These are phyloP conservation scores for Telopea speciosissima DNA, from an alignment of 177 flowering plant genomes.

Conservation along the genomic window DNA sequence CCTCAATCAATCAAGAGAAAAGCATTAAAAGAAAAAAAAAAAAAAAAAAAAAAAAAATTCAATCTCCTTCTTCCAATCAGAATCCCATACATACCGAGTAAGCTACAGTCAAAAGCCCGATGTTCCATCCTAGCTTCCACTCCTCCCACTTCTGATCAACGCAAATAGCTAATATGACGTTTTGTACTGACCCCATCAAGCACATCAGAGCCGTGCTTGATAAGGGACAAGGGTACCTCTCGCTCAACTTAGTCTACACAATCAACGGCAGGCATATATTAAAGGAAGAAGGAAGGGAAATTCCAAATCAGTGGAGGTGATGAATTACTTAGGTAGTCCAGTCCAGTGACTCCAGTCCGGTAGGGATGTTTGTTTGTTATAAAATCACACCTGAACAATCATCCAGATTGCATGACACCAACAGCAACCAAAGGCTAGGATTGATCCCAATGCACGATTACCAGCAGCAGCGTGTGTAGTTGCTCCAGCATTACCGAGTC, in stretches of 20 bases:
- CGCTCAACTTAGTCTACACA: slow-evolving; percentile 39
- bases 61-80: too few species aligned
- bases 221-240: slow-evolving; percentile 37
- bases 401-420: slow-evolving; percentile 35
- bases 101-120: slow-evolving; percentile 45
- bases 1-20: too few species aligned
- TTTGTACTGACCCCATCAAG: slow-evolving; percentile 31
- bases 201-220: slow-evolving; percentile 44
- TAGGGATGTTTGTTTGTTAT: too few species aligned
- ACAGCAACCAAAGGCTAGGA: slow-evolving; percentile 33
- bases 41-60: too few species aligned
- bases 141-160: slow-evolving; percentile 30
- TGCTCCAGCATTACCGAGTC: neutral
- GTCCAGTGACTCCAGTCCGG: too few species aligned
- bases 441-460: slow-evolving; percentile 28
- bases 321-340: too few species aligned
- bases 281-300: too few species aligned
- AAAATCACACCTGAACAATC: slow-evolving; percentile 55
- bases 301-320: too few species aligned
- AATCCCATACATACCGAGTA: slow-evolving; percentile 28
- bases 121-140: slow-evolving; percentile 54
- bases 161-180: slow-evolving; percentile 28
- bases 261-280: too few species aligned
- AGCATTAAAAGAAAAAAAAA: too few species aligned
- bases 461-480: too few species aligned